Base-by-base conservation (phyloP, 2,329 filamentous ascomycete genomes). In the Pseudonectria buxi region DNA sequence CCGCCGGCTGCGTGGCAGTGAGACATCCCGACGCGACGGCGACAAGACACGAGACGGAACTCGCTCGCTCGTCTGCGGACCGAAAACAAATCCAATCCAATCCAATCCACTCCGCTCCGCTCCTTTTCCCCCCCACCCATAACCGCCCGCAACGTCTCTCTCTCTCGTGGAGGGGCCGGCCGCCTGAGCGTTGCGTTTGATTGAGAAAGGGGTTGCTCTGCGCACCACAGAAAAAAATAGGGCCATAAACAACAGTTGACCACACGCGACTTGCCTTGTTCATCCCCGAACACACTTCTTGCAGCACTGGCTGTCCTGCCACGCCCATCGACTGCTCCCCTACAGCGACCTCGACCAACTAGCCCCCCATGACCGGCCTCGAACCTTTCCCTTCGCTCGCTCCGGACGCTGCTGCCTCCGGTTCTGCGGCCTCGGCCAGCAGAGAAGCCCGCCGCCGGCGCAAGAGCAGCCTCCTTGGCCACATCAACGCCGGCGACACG, bases 371-470 rank as follows among this genome's bases (percentile, higher is more conserved):
- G 68, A 57, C 68, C 27, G 57, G 54, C 37, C 56, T 65, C 41
- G 73, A 78, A 56, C 74, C 74, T 14, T 78, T 78, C 42, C 74
- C 74, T 36, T 60, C 69, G 26, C 64, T 78, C 46, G 72, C 66
- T 56, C 64, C 66, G 32, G 63, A 44, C 29, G 43, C 36, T 39
- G 49, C 44, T 37, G 32, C 44, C 27, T 38, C 43, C 9, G 41
- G 24, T 15, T n/a, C n/a, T n/a, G 30, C 32, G 3, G 14, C 42
- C 30, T 50, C 59, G 40, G 57, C 62, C 40, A 55, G 54, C 46
- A 59, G 55, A 36, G 50, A 53, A 31, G 51, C 63, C 30, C 68
- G 69, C 45, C 66, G 71, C 37, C 65, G 71, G 45, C 68, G 74
- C 44, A 76, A 76, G 63, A 75, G 72, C 41, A 76, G 72, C 57